Percentiles rank a stretch among this genome's conserved stretches.
Evolutionary conservation across 805 yeast species (phyloP).

Genomic region (Cyberlindnera euphorbiiphila): DNA sequence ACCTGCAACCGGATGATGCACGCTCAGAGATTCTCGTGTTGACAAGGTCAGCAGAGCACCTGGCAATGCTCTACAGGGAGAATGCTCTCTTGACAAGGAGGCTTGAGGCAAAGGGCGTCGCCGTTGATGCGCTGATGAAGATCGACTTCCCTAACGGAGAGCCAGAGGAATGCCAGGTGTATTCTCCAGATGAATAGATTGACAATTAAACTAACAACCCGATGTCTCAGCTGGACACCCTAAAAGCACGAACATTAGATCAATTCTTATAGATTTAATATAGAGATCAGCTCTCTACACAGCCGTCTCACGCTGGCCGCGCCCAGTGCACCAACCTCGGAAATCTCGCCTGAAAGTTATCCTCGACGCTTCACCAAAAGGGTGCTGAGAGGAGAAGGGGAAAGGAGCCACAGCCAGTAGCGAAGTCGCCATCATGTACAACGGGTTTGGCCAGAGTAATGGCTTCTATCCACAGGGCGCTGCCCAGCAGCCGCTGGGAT

Average conservation of each 20-base stretch:
- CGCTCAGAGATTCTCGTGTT: slow-evolving; percentile 78
- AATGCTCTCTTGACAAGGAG: slow-evolving; percentile 41
- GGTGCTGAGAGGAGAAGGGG: too few relatives aligned
- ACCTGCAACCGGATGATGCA: slow-evolving; percentile 60
- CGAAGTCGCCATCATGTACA: slow-evolving; percentile 11
- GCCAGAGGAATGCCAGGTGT: neutral
- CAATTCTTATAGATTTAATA: too few relatives aligned
- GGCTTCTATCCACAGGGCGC: slow-evolving; percentile 5
- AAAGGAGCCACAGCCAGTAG: neutral
- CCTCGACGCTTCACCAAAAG: too few relatives aligned
- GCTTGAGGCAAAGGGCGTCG: slow-evolving; percentile 35
- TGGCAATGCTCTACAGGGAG: slow-evolving; percentile 47
- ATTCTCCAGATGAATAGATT: neutral
- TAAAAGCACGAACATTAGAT: too few relatives aligned
- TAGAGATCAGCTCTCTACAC: too few relatives aligned
- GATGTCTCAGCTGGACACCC: too few relatives aligned
- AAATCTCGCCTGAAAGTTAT: too few relatives aligned
- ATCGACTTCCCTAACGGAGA: slow-evolving; percentile 13
- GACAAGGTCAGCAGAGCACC: slow-evolving; percentile 56
- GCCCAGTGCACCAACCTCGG: too few relatives aligned
- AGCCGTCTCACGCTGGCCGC: too few relatives aligned
- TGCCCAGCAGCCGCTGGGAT: slow-evolving; percentile 12
- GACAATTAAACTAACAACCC: neutral
- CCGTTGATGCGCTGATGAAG: slow-evolving; percentile 8
- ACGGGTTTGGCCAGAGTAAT: too few relatives aligned